These are phyloP conservation scores for Aspergillus heteromorphus DNA, from an alignment of 495 filamentous ascomycete species.

Conservation along the genomic window DNA sequence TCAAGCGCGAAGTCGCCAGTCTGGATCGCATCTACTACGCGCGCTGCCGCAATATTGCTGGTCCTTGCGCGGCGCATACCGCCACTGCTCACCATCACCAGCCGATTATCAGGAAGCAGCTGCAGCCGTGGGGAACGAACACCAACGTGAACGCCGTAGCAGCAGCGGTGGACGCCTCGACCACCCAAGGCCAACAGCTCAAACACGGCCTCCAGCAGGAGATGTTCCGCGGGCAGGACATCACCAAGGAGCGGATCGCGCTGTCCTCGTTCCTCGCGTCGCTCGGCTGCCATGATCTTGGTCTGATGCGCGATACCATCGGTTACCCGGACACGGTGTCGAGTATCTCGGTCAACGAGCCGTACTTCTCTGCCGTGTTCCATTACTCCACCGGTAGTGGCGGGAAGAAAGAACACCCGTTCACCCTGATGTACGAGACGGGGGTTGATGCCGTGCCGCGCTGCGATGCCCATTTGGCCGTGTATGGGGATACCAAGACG, in stretches of 20 bases:
- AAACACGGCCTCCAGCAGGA: conserved; percentile 23
- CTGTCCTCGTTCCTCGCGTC: conserved; percentile 42
- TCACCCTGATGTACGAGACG: conserved; percentile 50
- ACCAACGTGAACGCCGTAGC: too few relatives aligned
- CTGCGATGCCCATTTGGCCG: conserved; percentile 52
- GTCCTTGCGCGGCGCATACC: conserved; percentile 23
- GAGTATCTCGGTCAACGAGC: conserved; percentile 39
- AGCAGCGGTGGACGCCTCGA: not conserved
- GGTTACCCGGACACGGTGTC: conserved; percentile 42
- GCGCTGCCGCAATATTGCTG: conserved; percentile 49
- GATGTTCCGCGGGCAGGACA: conserved; percentile 27
- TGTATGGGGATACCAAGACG: conserved; percentile 47
- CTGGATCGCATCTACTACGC: conserved; percentile 49
- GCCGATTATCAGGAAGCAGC: too few relatives aligned
- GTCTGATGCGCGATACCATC: conserved; percentile 50
- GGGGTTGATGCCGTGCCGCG: conserved; percentile 49
- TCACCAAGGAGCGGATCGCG: conserved; percentile 26
- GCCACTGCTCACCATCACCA: conserved; percentile 25
- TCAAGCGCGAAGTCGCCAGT: conserved; percentile 40
- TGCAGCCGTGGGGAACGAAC: too few relatives aligned
- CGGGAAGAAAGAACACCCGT: conserved; percentile 24
- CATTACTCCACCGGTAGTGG: conserved; percentile 34
- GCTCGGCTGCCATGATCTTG: conserved; percentile 52
- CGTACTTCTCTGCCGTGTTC: conserved; percentile 45
- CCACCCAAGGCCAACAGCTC: not conserved